Evolutionary conservation across 441 rosid genomes (phyloP).

Genomic region (Gossypium davidsonii): DNA sequence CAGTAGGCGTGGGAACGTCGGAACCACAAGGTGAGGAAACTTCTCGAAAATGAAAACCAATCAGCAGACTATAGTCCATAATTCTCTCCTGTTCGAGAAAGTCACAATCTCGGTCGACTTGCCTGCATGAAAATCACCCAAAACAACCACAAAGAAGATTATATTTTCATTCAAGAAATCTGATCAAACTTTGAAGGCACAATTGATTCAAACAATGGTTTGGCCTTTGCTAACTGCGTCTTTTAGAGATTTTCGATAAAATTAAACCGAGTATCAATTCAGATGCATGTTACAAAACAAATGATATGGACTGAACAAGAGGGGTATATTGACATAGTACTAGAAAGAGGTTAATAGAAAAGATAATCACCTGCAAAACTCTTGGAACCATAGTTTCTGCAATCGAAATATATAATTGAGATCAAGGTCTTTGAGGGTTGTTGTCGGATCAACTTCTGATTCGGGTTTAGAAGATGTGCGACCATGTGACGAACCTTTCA

Average conservation of each 20-base stretch:
- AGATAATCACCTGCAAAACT: slow-evolving; percentile 69
- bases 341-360: neutral
- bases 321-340: neutral
- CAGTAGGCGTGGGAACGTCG: slow-evolving; percentile 47
- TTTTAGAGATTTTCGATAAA: neutral
- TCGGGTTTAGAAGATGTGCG: slow-evolving; percentile 80
- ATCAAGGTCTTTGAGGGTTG: slow-evolving; percentile 95
- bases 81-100: slow-evolving; percentile 93
- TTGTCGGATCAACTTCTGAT: slow-evolving; percentile 70
- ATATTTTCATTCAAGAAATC: neutral
- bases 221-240: neutral
- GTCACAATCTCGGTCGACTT: slow-evolving; percentile 92
- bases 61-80: slow-evolving; percentile 89
- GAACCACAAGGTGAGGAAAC: slow-evolving; percentile 48
- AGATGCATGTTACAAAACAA: neutral
- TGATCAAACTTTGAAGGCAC: neutral
- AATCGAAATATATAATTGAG: slow-evolving; percentile 72
- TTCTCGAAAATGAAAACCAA: slow-evolving; percentile 83
- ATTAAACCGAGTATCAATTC: neutral
- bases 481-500: slow-evolving; percentile 96
- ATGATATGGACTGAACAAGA: neutral
- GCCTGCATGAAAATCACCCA: slow-evolving; percentile 38
- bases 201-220: neutral
- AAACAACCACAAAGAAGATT: neutral
- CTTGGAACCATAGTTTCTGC: slow-evolving; percentile 83